Evolutionary conservation across 345 rosid species (phyloP), one percentile per base, ranked within the genome.

Genomic region (Pistacia atlantica): DNA sequence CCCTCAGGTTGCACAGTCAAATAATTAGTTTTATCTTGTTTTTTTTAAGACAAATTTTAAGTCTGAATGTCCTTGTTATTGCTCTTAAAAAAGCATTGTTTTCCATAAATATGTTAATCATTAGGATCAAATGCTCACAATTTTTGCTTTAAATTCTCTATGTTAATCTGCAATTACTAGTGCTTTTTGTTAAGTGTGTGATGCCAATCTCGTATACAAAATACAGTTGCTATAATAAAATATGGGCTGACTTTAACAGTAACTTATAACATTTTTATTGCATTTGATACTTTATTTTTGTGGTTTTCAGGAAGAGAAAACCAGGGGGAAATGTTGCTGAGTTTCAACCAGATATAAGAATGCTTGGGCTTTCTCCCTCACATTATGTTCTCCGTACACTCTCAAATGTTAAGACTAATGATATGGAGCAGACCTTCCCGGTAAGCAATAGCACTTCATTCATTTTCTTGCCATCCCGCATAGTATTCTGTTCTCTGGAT

Each of bases 381-480:
- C 91, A 90, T 58, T 91, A 82, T 80, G 90, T 96, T 79, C 97
- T 92, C 51, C 88, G 76, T 61, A 89, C 93, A 51, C 82, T 93
- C 74, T 89, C 98, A 35, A 86, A 80, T 60, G 93, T 93, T 62
- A 93, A 78, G 76, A 86, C 91, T 69, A 96, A 91, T 83, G 95
- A 93, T 82, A 87, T 96, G 75, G 98, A 93, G 86, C 94, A 92
- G 90, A 84, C 93, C 56, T 86, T 92, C 69, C 86, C 93, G 98
- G 99, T 96, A 88, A 73, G 73, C 70, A 20, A 63, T 57, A 25
- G 51, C 57, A 1, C 59, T 12, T 48, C 8, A 4, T 52, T 13
- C 6, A 33, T 73, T 77, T n/a, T 69, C n/a, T 55, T 65, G 42
- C 33, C 10, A 60, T 72, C 17, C 5, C 11, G 46, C 5, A 3